These are phyloP conservation scores for Termitomyces sp. DNA, from an alignment of 768 basidiomycete genomes.

Conservation along the genomic window DNA sequence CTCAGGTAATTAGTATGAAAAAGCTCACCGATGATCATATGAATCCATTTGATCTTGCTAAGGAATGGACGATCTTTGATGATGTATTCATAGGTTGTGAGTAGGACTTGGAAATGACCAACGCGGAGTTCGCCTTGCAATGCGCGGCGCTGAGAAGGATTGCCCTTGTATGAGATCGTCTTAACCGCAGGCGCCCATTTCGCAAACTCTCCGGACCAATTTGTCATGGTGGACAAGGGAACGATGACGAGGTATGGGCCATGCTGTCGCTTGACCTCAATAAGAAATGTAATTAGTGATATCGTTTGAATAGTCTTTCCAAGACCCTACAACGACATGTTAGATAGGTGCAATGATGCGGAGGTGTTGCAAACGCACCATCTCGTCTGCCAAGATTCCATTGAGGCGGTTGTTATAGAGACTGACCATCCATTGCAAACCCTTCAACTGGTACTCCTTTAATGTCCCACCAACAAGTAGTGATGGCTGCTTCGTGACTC, in stretches of 20 bases:
- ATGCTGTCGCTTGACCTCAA: constrained; percentile 85
- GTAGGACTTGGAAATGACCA: constrained; percentile 84
- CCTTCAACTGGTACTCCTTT: constrained; percentile 94
- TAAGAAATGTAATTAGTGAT: constrained; percentile 91
- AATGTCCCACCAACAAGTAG: constrained; percentile 84
- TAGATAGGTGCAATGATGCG: constrained; percentile 1
- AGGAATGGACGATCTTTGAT: constrained; percentile 93
- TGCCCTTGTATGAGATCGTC: constrained; percentile 87
- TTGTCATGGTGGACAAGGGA: constrained; percentile 93
- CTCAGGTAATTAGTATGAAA: background rate
- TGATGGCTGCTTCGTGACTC: constrained; percentile 64
- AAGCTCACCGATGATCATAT: constrained; percentile 89
- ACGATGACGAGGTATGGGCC: constrained; percentile 96
- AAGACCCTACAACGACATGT: constrained; percentile 60
- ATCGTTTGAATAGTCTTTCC: constrained; percentile 96
- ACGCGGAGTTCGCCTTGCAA: constrained; percentile 75
- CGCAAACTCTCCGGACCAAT: constrained; percentile 96
- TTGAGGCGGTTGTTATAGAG: constrained; percentile 95
- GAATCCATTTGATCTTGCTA: constrained; percentile 91
- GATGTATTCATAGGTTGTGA: constrained; percentile 97
- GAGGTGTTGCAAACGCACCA: constrained; percentile 46
- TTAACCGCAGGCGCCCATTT: constrained; percentile 90
- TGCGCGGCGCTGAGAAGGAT: constrained; percentile 76
- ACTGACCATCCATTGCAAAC: constrained; percentile 98
- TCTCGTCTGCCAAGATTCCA: constrained; percentile 93